Percentiles rank a stretch among this genome's conserved stretches.
Conservation (phyloP, 164 flowering plant species). For the Umbellularia californica region DNA sequence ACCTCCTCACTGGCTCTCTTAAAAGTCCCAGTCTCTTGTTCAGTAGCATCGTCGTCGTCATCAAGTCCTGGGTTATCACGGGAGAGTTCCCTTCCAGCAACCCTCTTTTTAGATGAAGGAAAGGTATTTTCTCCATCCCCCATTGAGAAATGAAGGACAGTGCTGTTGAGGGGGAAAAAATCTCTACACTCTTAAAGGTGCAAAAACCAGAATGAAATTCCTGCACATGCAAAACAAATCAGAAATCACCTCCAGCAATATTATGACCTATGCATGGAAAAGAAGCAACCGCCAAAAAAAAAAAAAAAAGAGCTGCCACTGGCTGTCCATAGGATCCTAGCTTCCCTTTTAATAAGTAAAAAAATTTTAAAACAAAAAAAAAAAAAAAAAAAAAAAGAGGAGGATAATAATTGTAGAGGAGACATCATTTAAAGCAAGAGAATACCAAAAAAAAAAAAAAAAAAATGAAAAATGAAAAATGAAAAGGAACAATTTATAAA, state of each 20-base stretch:
- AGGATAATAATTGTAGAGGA: too few species aligned
- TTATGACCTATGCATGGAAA: neutral
- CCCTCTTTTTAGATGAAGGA: conserved; percentile 87
- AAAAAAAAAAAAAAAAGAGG: too few species aligned
- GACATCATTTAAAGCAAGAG: too few species aligned
- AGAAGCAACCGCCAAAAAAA: too few species aligned
- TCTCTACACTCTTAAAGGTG: neutral
- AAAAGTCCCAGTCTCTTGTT: conserved; percentile 72
- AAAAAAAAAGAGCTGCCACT: too few species aligned
- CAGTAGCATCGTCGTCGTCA: conserved; percentile 67
- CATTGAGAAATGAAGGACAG: conserved; percentile 32
- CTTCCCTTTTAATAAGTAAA: neutral
- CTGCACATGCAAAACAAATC: neutral
- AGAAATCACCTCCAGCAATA: neutral
- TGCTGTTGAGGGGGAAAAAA: neutral
- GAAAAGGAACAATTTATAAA: too few species aligned
- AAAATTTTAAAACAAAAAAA: too few species aligned
- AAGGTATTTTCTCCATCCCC: conserved; percentile 54
- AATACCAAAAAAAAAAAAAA: too few species aligned
- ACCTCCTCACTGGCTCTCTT: conserved; percentile 89
- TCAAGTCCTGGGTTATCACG: conserved; percentile 82
- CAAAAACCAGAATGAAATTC: neutral
- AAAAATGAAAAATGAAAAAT: too few species aligned
- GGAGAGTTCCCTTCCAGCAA: conserved; percentile 78
- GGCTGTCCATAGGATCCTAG: neutral